These are phyloP conservation scores for Xylaria sp. DNA, from an alignment of 2,329 filamentous ascomycete genomes.

Conservation along the genomic window DNA sequence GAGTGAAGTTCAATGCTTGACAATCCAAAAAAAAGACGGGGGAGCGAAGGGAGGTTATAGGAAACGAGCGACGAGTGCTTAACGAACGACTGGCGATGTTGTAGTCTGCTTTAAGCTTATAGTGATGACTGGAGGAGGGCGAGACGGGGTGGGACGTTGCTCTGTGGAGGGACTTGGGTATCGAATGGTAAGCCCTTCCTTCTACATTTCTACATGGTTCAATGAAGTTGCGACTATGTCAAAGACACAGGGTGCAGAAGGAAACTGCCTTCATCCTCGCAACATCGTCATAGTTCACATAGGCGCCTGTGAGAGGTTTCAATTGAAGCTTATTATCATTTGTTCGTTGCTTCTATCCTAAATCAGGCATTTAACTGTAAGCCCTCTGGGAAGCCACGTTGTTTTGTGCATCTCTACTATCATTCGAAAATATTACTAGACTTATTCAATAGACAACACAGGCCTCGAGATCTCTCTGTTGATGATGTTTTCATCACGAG, in stretches of 20 bases:
- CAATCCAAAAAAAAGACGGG: slow-evolving; percentile 65
- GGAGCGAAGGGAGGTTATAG: slow-evolving; percentile 22
- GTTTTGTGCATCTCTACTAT: no score
- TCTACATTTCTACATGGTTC: background rate
- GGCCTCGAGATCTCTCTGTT: no score
- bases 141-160: slow-evolving; percentile 6
- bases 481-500: no score
- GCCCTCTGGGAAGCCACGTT: background rate
- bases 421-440: no score
- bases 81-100: slow-evolving; percentile 35
- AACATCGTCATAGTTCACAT: background rate
- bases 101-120: slow-evolving; percentile 30
- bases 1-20: slow-evolving; percentile 45
- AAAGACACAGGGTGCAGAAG: background rate
- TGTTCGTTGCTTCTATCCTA: background rate
- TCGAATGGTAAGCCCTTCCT: background rate
- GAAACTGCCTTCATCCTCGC: background rate
- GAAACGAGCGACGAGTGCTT: slow-evolving; percentile 27
- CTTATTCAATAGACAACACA: no score
- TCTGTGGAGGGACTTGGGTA: background rate
- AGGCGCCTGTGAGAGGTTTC: no score
- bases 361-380: background rate
- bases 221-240: background rate
- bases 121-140: background rate
- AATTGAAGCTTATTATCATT: background rate